Percentiles rank a stretch among this genome's conserved stretches.
Evolutionary conservation across 805 yeast genomes (phyloP).

Genomic region (Scheffersomyces coipomensis): DNA sequence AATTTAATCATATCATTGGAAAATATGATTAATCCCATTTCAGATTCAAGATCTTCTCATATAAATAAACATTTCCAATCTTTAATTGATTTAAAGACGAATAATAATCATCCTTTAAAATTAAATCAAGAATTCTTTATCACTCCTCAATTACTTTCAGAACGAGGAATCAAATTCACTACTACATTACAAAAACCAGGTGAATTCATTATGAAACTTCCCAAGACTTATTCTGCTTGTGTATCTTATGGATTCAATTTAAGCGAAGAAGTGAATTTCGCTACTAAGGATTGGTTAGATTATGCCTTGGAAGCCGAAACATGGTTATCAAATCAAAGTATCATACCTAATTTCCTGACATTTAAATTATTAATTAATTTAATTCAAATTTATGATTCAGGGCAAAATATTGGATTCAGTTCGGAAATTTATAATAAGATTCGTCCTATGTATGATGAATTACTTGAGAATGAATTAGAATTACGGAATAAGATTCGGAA

Average conservation of each 20-base stretch:
- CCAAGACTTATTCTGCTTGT: conserved; percentile 50
- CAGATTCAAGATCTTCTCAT: conserved; percentile 28
- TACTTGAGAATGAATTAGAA: conserved; percentile 43
- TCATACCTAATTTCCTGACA: conserved; percentile 53
- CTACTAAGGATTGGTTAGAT: conserved; percentile 55
- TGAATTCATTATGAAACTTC: conserved; percentile 57
- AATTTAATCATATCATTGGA: conserved; percentile 29
- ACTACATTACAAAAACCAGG: conserved; percentile 60
- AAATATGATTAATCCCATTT: conserved; percentile 24
- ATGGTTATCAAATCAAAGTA: conserved; percentile 49
- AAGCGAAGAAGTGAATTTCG: conserved; percentile 57
- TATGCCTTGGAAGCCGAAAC: conserved; percentile 46
- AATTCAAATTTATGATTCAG: conserved; percentile 39
- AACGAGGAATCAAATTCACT: conserved; percentile 47
- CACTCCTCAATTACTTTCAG: conserved; percentile 47
- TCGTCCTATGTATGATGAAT: conserved; percentile 26
- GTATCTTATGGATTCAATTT: conserved; percentile 57
- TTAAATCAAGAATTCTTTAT: conserved; percentile 47
- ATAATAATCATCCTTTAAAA: conserved; percentile 4
- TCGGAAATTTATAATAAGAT: conserved; percentile 32
- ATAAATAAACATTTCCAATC: conserved; percentile 22
- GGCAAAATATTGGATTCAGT: conserved; percentile 27
- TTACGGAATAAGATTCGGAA: conserved; percentile 37
- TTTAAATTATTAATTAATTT: conserved; percentile 48
- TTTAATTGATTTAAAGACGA: conserved; percentile 15